phyloP scores from a whole-genome alignment of 2,329 filamentous ascomycete species.

The Periconia sp. region DNA sequence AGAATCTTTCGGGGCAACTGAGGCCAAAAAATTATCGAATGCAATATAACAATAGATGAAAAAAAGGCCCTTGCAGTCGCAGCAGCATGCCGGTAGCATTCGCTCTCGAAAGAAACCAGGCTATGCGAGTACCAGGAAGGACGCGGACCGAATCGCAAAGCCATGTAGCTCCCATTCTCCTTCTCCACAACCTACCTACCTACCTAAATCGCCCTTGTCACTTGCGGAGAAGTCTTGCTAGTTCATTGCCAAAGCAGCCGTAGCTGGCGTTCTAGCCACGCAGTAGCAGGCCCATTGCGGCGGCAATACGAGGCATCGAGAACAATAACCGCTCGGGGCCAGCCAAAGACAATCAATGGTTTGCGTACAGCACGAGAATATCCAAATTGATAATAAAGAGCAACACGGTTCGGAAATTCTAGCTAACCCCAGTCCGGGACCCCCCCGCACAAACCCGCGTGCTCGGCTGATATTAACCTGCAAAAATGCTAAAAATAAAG shows the following conservation, averaged over 20 bases:
- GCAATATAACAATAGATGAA: slow-evolving; percentile 33
- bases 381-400: slow-evolving; percentile 28
- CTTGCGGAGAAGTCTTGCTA: too few species aligned
- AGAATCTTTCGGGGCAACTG: neutral
- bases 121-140: too few species aligned
- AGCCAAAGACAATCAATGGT: slow-evolving; percentile 18
- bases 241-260: slow-evolving; percentile 2
- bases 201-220: too few species aligned
- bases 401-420: slow-evolving; percentile 16
- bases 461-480: slow-evolving; percentile 21
- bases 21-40: neutral
- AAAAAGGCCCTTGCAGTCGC: slow-evolving; percentile 13
- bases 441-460: slow-evolving; percentile 30
- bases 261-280: slow-evolving; percentile 13
- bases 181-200: too few species aligned
- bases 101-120: neutral
- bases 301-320: slow-evolving; percentile 1
- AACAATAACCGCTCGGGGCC: neutral
- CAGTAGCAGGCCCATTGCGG: slow-evolving; percentile 5
- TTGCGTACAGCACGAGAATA: slow-evolving; percentile 24
- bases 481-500: slow-evolving; percentile 22
- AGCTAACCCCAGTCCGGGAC: slow-evolving; percentile 22
- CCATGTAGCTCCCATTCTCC: too few species aligned
- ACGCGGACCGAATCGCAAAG: too few species aligned
- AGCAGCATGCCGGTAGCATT: slow-evolving; percentile 13